A percentile compares a stretch with the other conserved stretches of the same genome.
These are phyloP conservation scores for Mycosarcoma maydis DNA, from an alignment of 1,284 basidiomycete species.

Conservation along the genomic window DNA sequence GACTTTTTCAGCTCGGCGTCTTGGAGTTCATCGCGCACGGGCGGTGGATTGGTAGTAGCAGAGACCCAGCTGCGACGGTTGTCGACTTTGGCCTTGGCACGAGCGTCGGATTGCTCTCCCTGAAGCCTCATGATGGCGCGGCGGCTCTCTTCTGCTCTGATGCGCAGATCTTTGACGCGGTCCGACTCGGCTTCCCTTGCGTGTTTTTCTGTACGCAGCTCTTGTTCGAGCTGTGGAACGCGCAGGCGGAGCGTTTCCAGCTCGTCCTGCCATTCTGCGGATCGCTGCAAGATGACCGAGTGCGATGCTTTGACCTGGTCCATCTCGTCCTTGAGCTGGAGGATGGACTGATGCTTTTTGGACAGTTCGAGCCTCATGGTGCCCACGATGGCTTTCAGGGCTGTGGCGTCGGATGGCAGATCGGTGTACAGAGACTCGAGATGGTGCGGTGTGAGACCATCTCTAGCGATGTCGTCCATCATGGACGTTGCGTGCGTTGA, in stretches of 20 bases:
- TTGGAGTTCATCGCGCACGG: constrained; percentile 46
- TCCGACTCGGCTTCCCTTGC: constrained; percentile 54
- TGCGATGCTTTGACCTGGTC: constrained; percentile 50
- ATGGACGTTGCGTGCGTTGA: constrained; percentile 16
- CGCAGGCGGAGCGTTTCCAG: constrained; percentile 44
- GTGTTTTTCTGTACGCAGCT: constrained; percentile 34
- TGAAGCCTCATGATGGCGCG: constrained; percentile 63
- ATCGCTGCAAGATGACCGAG: constrained; percentile 47
- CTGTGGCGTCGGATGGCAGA: constrained; percentile 40
- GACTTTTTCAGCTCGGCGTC: constrained; percentile 47
- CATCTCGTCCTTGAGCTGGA: constrained; percentile 41
- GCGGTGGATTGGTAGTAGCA: constrained; percentile 18
- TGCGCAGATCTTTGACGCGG: constrained; percentile 59
- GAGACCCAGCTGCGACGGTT: constrained; percentile 49
- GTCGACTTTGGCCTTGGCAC: constrained; percentile 50
- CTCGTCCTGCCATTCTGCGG: constrained; percentile 58
- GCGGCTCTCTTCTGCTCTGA: constrained; percentile 59
- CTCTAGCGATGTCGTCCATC: constrained; percentile 17
- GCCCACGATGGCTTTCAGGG: constrained; percentile 50
- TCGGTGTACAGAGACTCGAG: constrained; percentile 49
- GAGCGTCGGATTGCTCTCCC: constrained; percentile 48
- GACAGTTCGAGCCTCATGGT: constrained; percentile 47
- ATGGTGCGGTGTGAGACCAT: constrained; percentile 27
- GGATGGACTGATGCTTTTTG: constrained; percentile 33
- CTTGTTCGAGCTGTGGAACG: constrained; percentile 27